These are phyloP conservation scores for Azolla pinnata DNA, from an alignment of 75 land plant species.

Conservation along the genomic window DNA sequence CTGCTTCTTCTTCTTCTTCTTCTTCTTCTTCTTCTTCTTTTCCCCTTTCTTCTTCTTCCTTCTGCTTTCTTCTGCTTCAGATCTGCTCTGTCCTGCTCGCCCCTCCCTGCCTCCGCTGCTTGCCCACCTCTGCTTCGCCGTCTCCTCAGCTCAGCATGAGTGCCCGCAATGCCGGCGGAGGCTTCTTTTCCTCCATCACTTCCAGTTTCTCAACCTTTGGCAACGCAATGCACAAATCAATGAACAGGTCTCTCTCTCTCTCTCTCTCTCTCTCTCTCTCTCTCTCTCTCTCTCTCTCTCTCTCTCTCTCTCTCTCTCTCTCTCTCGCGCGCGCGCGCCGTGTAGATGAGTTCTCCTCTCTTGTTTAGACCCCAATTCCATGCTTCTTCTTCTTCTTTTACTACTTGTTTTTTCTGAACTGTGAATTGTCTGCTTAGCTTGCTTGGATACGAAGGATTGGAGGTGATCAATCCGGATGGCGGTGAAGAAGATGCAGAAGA, in stretches of 20 bases:
- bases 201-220: slow-evolving; percentile 53
- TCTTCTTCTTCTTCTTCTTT: neutral
- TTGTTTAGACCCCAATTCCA: too few relatives aligned
- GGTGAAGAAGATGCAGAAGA: slow-evolving; percentile 85
- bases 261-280: too few relatives aligned
- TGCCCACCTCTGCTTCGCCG: neutral
- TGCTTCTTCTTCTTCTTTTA: too few relatives aligned
- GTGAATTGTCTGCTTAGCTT: too few relatives aligned
- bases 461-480: slow-evolving; percentile 92
- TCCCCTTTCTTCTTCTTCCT: neutral
- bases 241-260: slow-evolving; percentile 41
- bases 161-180: slow-evolving; percentile 18
- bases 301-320: too few relatives aligned
- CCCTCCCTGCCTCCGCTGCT: neutral
- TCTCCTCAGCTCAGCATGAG: neutral
- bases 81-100: neutral
- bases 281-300: too few relatives aligned
- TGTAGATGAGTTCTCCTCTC: too few relatives aligned
- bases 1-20: neutral
- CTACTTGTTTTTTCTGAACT: too few relatives aligned
- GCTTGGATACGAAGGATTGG: slow-evolving; percentile 72
- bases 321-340: too few relatives aligned
- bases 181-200: slow-evolving; percentile 57
- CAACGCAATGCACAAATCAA: slow-evolving; percentile 55
- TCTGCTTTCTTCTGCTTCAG: neutral